Percentiles rank a stretch among this genome's conserved stretches.
Evolutionary conservation across 2,329 filamentous ascomycete genomes (phyloP).

Genomic region (Colletotrichum caudatum): DNA sequence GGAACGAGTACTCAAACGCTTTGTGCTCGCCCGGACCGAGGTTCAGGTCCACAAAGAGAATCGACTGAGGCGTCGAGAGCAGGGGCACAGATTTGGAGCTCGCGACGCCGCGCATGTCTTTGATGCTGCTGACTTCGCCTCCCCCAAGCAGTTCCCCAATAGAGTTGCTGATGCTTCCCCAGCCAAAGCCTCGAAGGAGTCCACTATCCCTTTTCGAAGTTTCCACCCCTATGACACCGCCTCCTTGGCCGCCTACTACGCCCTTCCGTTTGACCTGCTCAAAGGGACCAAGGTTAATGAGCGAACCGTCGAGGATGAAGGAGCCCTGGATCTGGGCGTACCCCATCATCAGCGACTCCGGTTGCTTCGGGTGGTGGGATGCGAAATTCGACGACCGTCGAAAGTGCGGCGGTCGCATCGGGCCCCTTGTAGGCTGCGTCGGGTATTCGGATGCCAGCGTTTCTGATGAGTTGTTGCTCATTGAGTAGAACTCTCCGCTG

Average conservation of each 20-base stretch:
- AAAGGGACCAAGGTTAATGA: slow-evolving; percentile 90
- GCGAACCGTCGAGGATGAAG: slow-evolving; percentile 90
- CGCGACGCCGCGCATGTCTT: slow-evolving; percentile 91
- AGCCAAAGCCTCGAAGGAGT: slow-evolving; percentile 85
- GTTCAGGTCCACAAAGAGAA: slow-evolving; percentile 93
- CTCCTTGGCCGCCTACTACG: slow-evolving; percentile 87
- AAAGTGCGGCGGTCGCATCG: slow-evolving; percentile 61
- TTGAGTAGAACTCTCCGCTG: slow-evolving; percentile 93
- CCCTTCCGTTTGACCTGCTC: slow-evolving; percentile 97
- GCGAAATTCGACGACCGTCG: slow-evolving; percentile 61
- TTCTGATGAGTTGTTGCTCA: slow-evolving; percentile 95
- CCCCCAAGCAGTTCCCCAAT: slow-evolving; percentile 88
- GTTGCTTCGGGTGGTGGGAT: slow-evolving; percentile 59
- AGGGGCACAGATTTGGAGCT: slow-evolving; percentile 90
- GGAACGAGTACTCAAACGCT: slow-evolving; percentile 88
- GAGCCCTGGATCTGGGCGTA: slow-evolving; percentile 95
- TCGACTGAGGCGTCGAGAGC: slow-evolving; percentile 94
- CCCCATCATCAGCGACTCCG: slow-evolving; percentile 95
- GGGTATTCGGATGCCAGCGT: slow-evolving; percentile 92
- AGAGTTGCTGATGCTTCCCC: slow-evolving; percentile 89
- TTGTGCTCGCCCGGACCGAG: slow-evolving; percentile 89
- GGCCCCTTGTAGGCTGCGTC: slow-evolving; percentile 49
- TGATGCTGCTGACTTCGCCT: slow-evolving; percentile 90
- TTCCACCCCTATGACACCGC: slow-evolving; percentile 86
- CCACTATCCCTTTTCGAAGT: slow-evolving; percentile 79